phyloP scores from a whole-genome alignment of 768 basidiomycete genomes.

The Mycena galopus region DNA sequence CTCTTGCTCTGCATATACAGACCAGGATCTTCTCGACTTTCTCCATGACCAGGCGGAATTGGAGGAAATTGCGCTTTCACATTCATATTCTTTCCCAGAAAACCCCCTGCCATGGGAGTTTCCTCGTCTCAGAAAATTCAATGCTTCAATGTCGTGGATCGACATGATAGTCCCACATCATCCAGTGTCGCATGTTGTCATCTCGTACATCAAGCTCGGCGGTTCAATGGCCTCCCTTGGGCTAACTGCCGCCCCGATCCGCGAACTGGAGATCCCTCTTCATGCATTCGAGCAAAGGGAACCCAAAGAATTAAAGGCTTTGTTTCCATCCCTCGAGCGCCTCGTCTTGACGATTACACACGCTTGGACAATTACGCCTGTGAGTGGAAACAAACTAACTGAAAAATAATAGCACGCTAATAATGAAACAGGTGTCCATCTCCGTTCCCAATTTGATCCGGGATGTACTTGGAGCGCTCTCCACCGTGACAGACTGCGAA shows the following conservation, averaged over 20 bases:
- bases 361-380: neutral
- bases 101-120: constrained; percentile 10
- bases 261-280: constrained; percentile 15
- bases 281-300: neutral
- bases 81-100: constrained; percentile 21
- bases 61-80: constrained; percentile 25
- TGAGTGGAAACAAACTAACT: neutral
- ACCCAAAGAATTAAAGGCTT: neutral
- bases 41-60: constrained; percentile 24
- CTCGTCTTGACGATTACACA: neutral
- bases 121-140: constrained; percentile 9
- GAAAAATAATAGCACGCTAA: neutral
- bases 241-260: constrained; percentile 8
- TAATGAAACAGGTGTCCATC: neutral
- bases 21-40: constrained; percentile 16
- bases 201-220: neutral
- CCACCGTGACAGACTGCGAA: neutral
- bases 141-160: constrained; percentile 27
- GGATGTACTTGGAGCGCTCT: neutral
- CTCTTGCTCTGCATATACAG: constrained; percentile 13
- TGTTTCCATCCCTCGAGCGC: constrained; percentile 5
- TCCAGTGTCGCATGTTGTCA: constrained; percentile 13
- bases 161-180: constrained; percentile 11
- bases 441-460: neutral
- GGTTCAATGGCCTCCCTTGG: neutral